These are phyloP conservation scores for Aureobasidium sp. DNA, from an alignment of 2,329 filamentous ascomycete species.

Conservation along the genomic window DNA sequence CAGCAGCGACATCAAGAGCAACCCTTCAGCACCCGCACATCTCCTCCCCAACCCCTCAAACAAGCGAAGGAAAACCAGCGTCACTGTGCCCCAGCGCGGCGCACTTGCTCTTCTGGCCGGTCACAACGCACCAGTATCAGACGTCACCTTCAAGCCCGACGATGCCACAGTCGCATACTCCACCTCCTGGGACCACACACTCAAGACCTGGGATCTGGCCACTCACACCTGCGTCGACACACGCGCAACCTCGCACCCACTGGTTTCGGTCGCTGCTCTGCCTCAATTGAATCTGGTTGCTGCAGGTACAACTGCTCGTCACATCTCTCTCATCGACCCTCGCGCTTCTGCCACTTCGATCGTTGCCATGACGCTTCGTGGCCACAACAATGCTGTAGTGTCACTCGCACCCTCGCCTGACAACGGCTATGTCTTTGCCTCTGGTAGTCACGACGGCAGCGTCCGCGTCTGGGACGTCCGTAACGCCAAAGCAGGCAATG, in stretches of 20 bases:
- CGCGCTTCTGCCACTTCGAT: slow-evolving; percentile 69
- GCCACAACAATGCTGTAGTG: slow-evolving; percentile 70
- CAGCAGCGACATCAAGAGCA: slow-evolving; percentile 70
- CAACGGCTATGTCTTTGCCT: slow-evolving; percentile 69
- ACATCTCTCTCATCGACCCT: slow-evolving; percentile 90
- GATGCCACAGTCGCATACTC: slow-evolving; percentile 89
- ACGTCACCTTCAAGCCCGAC: slow-evolving; percentile 74
- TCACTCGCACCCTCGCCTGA: slow-evolving; percentile 54
- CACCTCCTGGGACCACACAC: slow-evolving; percentile 80
- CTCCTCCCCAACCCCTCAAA: slow-evolving; percentile 58
- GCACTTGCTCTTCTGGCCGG: slow-evolving; percentile 66
- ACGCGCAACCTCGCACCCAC: slow-evolving; percentile 72
- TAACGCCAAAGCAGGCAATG: slow-evolving; percentile 39
- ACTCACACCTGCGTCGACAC: slow-evolving; percentile 73
- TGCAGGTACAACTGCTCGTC: slow-evolving; percentile 74
- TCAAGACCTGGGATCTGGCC: slow-evolving; percentile 85
- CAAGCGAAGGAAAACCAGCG: slow-evolving; percentile 67
- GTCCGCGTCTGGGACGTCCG: slow-evolving; percentile 86
- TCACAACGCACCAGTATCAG: slow-evolving; percentile 68
- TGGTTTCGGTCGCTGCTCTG: slow-evolving; percentile 72
- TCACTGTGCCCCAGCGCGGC: slow-evolving; percentile 61
- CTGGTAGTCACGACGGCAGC: slow-evolving; percentile 85
- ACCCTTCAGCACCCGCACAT: slow-evolving; percentile 63
- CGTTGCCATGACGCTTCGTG: slow-evolving; percentile 81
- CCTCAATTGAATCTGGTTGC: slow-evolving; percentile 57